These are phyloP conservation scores for Rhizomucor pusillus DNA, from an alignment of 371 early-diverging fungal genomes.

Conservation along the genomic window DNA sequence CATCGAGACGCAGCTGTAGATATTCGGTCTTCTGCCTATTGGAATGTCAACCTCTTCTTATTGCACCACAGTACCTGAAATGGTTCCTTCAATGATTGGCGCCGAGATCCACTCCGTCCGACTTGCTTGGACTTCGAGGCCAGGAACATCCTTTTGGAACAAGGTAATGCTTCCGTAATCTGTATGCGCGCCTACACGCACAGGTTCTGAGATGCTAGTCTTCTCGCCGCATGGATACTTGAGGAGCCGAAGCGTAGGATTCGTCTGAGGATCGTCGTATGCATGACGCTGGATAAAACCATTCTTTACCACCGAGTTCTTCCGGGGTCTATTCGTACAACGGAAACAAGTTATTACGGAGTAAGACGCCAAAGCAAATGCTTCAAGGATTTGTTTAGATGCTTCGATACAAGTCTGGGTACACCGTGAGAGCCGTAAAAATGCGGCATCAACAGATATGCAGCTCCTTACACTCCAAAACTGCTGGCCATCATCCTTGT, in stretches of 20 bases:
- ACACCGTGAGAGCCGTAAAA: no score
- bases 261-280: conserved; percentile 43
- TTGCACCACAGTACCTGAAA: conserved; percentile 11
- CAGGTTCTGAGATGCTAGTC: conserved; percentile 32
- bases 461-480: conserved; percentile 36
- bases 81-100: conserved; percentile 54
- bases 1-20: conserved; percentile 11
- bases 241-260: conserved; percentile 53
- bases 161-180: conserved; percentile 77
- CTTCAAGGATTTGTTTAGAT: conserved; percentile 48
- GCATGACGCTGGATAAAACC: conserved; percentile 51
- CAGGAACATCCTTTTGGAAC: conserved; percentile 70
- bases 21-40: conserved; percentile 2
- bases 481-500: conserved; percentile 18
- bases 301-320: conserved; percentile 51
- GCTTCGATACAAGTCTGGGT: conserved; percentile 44
- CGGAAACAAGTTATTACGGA: background rate
- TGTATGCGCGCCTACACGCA: conserved; percentile 61
- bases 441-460: no score
- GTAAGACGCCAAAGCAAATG: conserved; percentile 40
- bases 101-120: conserved; percentile 63
- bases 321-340: conserved; percentile 41
- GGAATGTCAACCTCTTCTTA: no score
- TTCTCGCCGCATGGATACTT: conserved; percentile 59
- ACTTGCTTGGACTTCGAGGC: conserved; percentile 59